Evolutionary conservation across 768 basidiomycete genomes (phyloP).

Genomic region (Termitomyces sp.): DNA sequence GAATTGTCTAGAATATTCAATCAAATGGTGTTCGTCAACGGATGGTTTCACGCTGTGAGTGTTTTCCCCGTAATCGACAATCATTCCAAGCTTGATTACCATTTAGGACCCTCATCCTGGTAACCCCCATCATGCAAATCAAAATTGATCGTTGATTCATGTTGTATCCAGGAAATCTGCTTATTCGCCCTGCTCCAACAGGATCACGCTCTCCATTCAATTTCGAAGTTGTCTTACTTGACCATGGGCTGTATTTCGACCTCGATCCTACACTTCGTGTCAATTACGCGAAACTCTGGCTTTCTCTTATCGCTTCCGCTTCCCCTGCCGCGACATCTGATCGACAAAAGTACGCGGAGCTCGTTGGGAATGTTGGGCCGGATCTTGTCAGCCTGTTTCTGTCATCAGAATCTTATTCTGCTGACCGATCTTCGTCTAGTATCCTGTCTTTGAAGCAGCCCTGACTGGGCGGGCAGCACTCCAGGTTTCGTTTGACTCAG

Average conservation of each 20-base stretch:
- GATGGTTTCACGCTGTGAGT: conserved; percentile 80
- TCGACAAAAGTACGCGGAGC: conserved; percentile 79
- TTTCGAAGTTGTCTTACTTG: conserved; percentile 92
- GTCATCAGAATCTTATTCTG: neutral
- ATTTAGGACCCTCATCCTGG: conserved; percentile 82
- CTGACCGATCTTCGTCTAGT: conserved; percentile 37
- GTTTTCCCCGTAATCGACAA: neutral
- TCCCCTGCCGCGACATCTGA: conserved; percentile 59
- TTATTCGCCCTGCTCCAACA: conserved; percentile 71
- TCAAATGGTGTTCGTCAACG: conserved; percentile 94
- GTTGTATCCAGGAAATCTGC: conserved; percentile 62
- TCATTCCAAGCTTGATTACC: neutral
- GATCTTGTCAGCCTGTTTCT: conserved; percentile 60
- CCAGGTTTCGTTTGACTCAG: conserved; percentile 45
- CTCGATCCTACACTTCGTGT: conserved; percentile 73
- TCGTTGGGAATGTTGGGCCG: conserved; percentile 87
- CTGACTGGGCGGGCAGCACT: conserved; percentile 84
- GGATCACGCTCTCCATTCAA: conserved; percentile 78
- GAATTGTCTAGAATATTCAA: conserved; percentile 89
- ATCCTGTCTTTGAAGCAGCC: conserved; percentile 92
- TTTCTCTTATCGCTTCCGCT: conserved; percentile 75
- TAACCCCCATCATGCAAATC: conserved; percentile 17
- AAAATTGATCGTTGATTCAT: neutral
- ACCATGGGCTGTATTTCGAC: conserved; percentile 94
- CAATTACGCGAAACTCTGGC: conserved; percentile 86